Percentiles rank a stretch among this genome's conserved stretches.
Evolutionary conservation across 345 rosid genomes (phyloP).

Genomic region (Excoecaria cochinchinensis): DNA sequence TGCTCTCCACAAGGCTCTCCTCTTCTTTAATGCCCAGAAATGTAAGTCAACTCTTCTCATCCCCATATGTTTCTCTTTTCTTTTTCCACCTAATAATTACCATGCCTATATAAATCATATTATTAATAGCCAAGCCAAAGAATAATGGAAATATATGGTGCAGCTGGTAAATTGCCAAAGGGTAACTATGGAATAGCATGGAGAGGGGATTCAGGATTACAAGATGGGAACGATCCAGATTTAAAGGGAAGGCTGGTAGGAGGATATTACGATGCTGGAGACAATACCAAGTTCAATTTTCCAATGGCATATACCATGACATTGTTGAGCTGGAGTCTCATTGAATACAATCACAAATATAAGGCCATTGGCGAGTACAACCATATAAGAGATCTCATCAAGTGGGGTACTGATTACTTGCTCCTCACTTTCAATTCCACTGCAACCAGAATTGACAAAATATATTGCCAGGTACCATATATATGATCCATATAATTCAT

Average conservation of each 20-base stretch:
- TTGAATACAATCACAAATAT: slow-evolving; percentile 73
- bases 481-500: too few species aligned
- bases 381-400: slow-evolving; percentile 64
- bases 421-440: slow-evolving; percentile 74
- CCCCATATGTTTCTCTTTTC: neutral
- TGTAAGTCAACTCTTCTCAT: slow-evolving; percentile 43
- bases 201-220: slow-evolving; percentile 72
- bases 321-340: slow-evolving; percentile 90
- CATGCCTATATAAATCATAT: too few species aligned
- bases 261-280: slow-evolving; percentile 90
- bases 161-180: slow-evolving; percentile 80
- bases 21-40: slow-evolving; percentile 87
- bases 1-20: slow-evolving; percentile 76
- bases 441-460: slow-evolving; percentile 55
- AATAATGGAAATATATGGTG: neutral
- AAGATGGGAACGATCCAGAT: slow-evolving; percentile 55
- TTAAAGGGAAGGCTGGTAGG: slow-evolving; percentile 62
- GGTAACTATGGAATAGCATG: slow-evolving; percentile 53
- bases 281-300: slow-evolving; percentile 71
- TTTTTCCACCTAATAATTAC: neutral
- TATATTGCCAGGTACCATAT: slow-evolving; percentile 52
- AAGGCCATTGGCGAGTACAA: slow-evolving; percentile 54
- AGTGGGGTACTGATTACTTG: slow-evolving; percentile 86
- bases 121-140: too few species aligned
- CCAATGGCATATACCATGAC: slow-evolving; percentile 91